Percentiles rank a stretch among this genome's conserved stretches.
phyloP scores from a whole-genome alignment of 805 yeast species.

The Zygosaccharomyces siamensis region DNA sequence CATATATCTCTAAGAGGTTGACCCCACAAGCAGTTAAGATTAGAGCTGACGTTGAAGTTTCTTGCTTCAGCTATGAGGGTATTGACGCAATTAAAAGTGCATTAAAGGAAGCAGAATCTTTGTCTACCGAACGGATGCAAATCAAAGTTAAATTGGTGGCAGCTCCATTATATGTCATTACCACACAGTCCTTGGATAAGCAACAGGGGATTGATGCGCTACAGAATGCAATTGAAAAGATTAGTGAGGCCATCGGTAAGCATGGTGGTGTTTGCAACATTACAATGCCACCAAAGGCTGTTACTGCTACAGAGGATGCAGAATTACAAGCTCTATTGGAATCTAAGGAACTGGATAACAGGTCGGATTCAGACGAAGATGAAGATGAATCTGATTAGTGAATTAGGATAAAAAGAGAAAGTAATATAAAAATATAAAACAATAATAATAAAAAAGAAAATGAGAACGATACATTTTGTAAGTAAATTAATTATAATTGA shows the following conservation, averaged over 20 bases:
- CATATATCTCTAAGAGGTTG: slow-evolving; percentile 85
- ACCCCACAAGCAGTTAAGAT: slow-evolving; percentile 98
- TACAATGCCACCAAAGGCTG: slow-evolving; percentile 98
- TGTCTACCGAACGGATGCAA: slow-evolving; percentile 78
- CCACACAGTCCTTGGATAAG: slow-evolving; percentile 90
- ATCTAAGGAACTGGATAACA: slow-evolving; percentile 83
- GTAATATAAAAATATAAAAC: neutral
- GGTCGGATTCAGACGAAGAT: slow-evolving; percentile 78
- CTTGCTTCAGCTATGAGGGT: slow-evolving; percentile 96
- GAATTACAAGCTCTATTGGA: slow-evolving; percentile 94
- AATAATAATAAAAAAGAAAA: neutral
- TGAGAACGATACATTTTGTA: neutral
- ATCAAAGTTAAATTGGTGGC: slow-evolving; percentile 94
- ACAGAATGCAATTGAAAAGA: slow-evolving; percentile 72
- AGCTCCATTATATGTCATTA: slow-evolving; percentile 91
- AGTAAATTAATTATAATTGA: neutral
- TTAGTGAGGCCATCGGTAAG: slow-evolving; percentile 61
- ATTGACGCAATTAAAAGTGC: slow-evolving; percentile 94
- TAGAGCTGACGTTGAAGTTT: slow-evolving; percentile 97
- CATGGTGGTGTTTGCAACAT: slow-evolving; percentile 85
- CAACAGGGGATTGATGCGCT: slow-evolving; percentile 77
- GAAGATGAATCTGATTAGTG: slow-evolving; percentile 46
- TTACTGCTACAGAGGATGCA: slow-evolving; percentile 96
- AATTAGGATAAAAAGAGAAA: slow-evolving; percentile 7
- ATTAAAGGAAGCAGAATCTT: slow-evolving; percentile 75